Evolutionary conservation across 2,329 filamentous ascomycete genomes (phyloP).

Genomic region (Beauveria medogensis): DNA sequence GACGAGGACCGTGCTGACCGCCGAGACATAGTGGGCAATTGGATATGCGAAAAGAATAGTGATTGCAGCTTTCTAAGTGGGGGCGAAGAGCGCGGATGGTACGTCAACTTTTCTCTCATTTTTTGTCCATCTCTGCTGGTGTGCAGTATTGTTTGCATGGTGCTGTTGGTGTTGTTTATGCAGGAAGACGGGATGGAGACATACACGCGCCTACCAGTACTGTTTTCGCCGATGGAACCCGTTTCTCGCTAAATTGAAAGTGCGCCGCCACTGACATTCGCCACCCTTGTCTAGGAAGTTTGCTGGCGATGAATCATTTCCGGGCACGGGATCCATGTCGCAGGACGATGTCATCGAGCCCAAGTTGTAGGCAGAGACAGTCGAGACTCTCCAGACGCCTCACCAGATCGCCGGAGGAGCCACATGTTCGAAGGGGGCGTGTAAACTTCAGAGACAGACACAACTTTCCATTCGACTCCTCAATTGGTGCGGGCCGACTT

Average conservation of each 20-base stretch:
- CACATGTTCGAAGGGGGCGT: background rate
- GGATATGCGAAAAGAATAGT: constrained; percentile 72
- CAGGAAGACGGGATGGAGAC: background rate
- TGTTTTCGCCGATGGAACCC: background rate
- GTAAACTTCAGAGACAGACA: background rate
- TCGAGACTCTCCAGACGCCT: background rate
- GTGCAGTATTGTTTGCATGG: background rate
- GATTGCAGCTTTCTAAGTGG: constrained; percentile 74
- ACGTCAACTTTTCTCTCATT: constrained; percentile 24
- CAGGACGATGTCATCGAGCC: constrained; percentile 19
- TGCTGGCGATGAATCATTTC: constrained; percentile 50
- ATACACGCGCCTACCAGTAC: background rate
- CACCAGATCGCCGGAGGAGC: background rate
- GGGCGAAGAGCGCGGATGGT: constrained; percentile 88
- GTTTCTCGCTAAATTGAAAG: background rate
- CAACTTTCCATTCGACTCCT: background rate
- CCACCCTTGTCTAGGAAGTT: constrained; percentile 30
- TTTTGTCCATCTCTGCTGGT: background rate
- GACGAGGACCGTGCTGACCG: constrained; percentile 22
- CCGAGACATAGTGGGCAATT: constrained; percentile 50
- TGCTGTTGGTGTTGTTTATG: background rate
- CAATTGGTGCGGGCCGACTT: background rate
- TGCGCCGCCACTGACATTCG: background rate
- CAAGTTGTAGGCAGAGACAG: constrained; percentile 21
- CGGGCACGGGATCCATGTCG: constrained; percentile 29